These are phyloP conservation scores for Tylopilus orsonianus DNA, from an alignment of 1,284 basidiomycete genomes.

Conservation along the genomic window DNA sequence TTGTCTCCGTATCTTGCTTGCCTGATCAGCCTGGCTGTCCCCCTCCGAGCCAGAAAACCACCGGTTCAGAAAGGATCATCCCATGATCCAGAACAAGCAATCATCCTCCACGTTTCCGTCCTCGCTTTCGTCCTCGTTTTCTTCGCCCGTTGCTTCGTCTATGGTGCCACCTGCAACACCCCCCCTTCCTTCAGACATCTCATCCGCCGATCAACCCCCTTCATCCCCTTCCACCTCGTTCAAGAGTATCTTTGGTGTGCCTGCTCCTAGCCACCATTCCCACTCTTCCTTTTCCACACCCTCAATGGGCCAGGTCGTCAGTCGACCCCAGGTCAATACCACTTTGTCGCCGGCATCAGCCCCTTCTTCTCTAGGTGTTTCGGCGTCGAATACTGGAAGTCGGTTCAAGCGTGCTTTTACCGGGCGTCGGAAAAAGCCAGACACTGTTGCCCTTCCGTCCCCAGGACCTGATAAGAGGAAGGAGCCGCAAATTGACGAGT, in stretches of 20 bases:
- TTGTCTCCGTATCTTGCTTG: constrained; percentile 28
- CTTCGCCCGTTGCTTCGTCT: constrained; percentile 41
- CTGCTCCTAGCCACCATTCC: constrained; percentile 38
- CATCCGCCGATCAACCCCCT: constrained; percentile 42
- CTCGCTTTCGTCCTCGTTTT: constrained; percentile 45
- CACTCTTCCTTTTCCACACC: constrained; percentile 35
- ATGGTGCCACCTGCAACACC: constrained; percentile 40
- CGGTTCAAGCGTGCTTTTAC: constrained; percentile 65
- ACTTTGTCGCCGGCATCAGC: constrained; percentile 31
- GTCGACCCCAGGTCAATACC: constrained; percentile 33
- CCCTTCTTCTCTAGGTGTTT: constrained; percentile 24
- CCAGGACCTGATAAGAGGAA: constrained; percentile 32
- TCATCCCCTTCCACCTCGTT: constrained; percentile 36
- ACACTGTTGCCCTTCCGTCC: constrained; percentile 38
- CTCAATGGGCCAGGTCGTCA: constrained; percentile 43
- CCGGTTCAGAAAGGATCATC: constrained; percentile 31
- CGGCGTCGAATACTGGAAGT: constrained; percentile 40
- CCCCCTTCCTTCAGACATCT: constrained; percentile 42
- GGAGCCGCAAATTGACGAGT: constrained; percentile 25
- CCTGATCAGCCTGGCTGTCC: constrained; percentile 22
- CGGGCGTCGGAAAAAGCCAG: constrained; percentile 62
- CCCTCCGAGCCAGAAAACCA: constrained; percentile 28
- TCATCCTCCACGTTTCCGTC: constrained; percentile 39
- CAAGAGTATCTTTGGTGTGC: constrained; percentile 37
- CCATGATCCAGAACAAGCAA: constrained; percentile 36